phyloP scores from a whole-genome alignment of 108 stramenopile genomes.

The Nitzschia palea region DNA sequence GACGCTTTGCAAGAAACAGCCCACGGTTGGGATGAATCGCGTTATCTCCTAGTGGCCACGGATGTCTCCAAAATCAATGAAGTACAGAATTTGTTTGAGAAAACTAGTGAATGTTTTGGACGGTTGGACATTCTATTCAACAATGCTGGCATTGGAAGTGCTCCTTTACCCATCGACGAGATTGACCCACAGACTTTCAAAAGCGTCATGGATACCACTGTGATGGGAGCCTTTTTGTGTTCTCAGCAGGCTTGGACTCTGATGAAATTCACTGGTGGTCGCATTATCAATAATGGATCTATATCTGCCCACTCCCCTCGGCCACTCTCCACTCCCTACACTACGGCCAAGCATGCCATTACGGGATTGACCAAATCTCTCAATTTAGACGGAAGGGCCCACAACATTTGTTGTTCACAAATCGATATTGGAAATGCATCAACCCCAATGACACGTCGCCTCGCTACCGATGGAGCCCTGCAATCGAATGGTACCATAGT shows the following conservation, averaged over 20 bases:
- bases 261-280: conserved; percentile 62
- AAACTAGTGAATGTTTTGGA: conserved; percentile 21
- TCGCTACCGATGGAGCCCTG: conserved; percentile 47
- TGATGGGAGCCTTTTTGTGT: conserved; percentile 69
- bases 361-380: conserved; percentile 65
- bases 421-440: conserved; percentile 80
- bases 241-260: conserved; percentile 55
- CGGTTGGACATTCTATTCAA: conserved; percentile 71
- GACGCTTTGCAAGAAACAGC: conserved; percentile 50
- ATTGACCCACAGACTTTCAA: conserved; percentile 44
- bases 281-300: conserved; percentile 79
- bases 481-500: conserved; percentile 60
- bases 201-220: conserved; percentile 60
- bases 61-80: conserved; percentile 62
- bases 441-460: conserved; percentile 22
- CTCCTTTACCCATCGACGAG: conserved; percentile 48
- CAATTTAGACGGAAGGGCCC: conserved; percentile 62
- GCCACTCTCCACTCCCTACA: conserved; percentile 69
- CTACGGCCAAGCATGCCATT: conserved; percentile 74
- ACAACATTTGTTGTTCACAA: conserved; percentile 57
- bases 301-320: conserved; percentile 66
- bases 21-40: conserved; percentile 14
- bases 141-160: conserved; percentile 73
- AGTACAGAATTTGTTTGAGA: conserved; percentile 48
- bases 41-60: conserved; percentile 25